Evolutionary conservation across 208 protist genomes (phyloP).

Genomic region (Jaenimonas drosophilae): DNA sequence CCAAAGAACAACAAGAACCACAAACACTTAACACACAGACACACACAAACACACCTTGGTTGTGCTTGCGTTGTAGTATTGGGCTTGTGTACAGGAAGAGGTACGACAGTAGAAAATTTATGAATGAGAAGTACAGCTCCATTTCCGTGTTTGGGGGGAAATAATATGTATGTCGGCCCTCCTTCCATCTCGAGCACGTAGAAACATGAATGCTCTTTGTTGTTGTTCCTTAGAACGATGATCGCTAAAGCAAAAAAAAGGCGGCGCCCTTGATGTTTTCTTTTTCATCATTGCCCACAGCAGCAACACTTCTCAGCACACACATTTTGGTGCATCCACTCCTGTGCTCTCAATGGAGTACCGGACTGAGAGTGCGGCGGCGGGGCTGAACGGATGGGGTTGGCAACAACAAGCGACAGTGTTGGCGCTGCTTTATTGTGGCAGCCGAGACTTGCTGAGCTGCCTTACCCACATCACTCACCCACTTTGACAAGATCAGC

Average conservation of each 20-base stretch:
- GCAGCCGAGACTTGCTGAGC: too few species aligned
- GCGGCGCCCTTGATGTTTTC: not conserved
- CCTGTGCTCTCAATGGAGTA: too few species aligned
- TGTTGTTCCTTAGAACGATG: conserved; percentile 2
- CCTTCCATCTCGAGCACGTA: too few species aligned
- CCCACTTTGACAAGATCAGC: too few species aligned
- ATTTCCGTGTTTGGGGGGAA: not conserved
- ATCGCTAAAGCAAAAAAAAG: conserved; percentile 2
- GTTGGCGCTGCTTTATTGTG: too few species aligned
- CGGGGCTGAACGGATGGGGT: too few species aligned
- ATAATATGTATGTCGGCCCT: too few species aligned
- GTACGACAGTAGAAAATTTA: conserved; percentile 6
- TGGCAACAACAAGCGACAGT: too few species aligned
- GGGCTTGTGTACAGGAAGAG: too few species aligned
- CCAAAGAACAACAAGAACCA: conserved; percentile 2
- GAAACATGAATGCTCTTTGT: conserved; percentile 1
- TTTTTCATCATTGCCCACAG: conserved; percentile 17
- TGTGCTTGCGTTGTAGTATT: conserved; percentile 1
- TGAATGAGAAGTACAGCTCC: not conserved
- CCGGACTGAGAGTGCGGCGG: too few species aligned
- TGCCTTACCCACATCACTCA: too few species aligned
- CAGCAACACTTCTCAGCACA: conserved; percentile 1
- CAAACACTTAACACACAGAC: conserved; percentile 5
- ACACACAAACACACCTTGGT: not conserved
- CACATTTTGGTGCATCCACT: not conserved